phyloP scores from a whole-genome alignment of 106 monocot genomes.

The Cymbidium sinense region DNA sequence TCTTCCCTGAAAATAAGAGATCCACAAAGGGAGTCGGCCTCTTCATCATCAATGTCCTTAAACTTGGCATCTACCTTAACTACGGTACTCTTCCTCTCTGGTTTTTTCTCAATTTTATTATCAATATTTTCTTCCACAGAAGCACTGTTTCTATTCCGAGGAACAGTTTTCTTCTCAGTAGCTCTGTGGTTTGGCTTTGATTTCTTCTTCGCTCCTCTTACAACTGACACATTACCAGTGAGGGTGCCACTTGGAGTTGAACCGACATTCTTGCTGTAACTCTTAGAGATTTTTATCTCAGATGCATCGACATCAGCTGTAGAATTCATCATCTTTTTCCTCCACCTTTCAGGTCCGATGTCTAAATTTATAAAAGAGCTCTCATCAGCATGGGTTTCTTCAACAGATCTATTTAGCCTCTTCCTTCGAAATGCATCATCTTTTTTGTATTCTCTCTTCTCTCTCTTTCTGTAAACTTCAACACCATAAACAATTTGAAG shows the following conservation, averaged over 20 bases:
- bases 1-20: slow-evolving; percentile 17
- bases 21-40: slow-evolving; percentile 35
- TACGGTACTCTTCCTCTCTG: slow-evolving; percentile 12
- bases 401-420: neutral
- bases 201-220: slow-evolving; percentile 5
- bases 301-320: no score
- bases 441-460: slow-evolving; percentile 26
- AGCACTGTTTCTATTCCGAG: neutral
- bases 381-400: no score
- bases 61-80: slow-evolving; percentile 1
- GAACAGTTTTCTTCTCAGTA: neutral
- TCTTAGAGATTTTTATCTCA: neutral
- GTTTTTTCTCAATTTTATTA: neutral
- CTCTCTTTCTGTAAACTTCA: slow-evolving; percentile 14
- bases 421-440: slow-evolving; percentile 2
- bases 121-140: neutral
- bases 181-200: neutral
- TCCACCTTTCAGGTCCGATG: no score
- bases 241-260: neutral
- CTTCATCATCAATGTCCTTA: slow-evolving; percentile 30
- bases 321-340: neutral
- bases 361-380: no score
- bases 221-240: neutral
- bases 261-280: no score
- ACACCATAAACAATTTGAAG: slow-evolving; percentile 2